Conservation (phyloP, 2,329 filamentous ascomycete genomes). For the Dactylonectria estremocensis region DNA sequence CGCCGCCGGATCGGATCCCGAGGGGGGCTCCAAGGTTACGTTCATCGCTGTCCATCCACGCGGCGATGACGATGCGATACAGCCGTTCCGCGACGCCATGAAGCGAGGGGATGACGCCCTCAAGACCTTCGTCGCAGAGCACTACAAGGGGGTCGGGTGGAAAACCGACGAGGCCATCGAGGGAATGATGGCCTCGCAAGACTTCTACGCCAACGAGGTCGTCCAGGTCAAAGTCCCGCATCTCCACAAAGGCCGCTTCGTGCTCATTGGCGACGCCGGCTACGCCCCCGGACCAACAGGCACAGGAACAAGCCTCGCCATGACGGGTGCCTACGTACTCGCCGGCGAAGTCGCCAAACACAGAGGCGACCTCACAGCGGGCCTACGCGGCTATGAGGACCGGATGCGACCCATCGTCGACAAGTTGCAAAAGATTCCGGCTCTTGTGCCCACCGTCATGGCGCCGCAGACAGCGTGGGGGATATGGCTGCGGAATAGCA, state of each 20-base stretch:
- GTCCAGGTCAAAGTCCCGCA: constrained; percentile 60
- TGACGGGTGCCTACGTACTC: constrained; percentile 66
- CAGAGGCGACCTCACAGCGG: constrained; percentile 48
- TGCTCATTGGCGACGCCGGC: constrained; percentile 66
- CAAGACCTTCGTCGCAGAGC: constrained; percentile 57
- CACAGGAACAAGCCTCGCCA: constrained; percentile 61
- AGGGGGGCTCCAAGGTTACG: constrained; percentile 50
- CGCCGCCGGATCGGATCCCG: constrained; percentile 51
- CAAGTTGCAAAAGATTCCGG: constrained; percentile 52
- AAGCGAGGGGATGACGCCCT: constrained; percentile 41
- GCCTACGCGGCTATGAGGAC: constrained; percentile 58
- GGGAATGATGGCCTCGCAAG: constrained; percentile 52
- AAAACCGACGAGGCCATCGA: constrained; percentile 53
- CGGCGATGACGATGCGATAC: constrained; percentile 45
- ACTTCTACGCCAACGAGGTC: constrained; percentile 64
- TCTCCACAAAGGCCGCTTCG: constrained; percentile 59
- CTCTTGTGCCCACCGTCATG: constrained; percentile 53
- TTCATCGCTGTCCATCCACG: constrained; percentile 56
- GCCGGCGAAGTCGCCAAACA: constrained; percentile 60
- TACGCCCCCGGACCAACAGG: constrained; percentile 63
- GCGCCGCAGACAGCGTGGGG: constrained; percentile 63
- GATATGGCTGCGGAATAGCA: constrained; percentile 60
- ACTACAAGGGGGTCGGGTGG: constrained; percentile 64
- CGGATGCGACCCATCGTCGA: constrained; percentile 59
- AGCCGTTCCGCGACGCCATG: constrained; percentile 57